Evolutionary conservation across 345 rosid genomes (phyloP), one percentile per base, ranked within the genome.

Genomic region (Lenwebbia sp.): DNA sequence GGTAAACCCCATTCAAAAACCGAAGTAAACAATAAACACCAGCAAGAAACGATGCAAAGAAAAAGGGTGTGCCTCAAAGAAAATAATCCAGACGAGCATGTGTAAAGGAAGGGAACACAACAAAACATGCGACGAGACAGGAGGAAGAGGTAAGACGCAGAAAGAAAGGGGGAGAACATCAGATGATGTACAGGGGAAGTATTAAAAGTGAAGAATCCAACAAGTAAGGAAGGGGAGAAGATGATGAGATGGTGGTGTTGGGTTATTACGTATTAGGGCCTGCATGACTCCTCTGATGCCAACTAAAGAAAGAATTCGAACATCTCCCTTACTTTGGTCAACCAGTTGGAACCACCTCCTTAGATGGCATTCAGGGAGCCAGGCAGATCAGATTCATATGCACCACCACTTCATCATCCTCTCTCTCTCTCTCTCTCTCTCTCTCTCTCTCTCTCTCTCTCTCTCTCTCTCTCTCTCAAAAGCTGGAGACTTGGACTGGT

Each of bases 281-380:
- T 37, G 81, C 81, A 19, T 70, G 81, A 70, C 81, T 70, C 81
- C 81, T 33, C 81, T 70, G 81, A 70, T 70, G 81, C 81, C 81
- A 70, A 70, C 47, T 70, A 70, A 83, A 50, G 52, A 40, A 89
- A 87, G 53, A 54, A n/a, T 41, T 30, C 84, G 41, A 54, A 52
- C 56, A 37, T 70, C 81, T 44, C 22, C 26, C 81, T 50, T 37
- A n/a, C 47, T 37, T 0, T 70, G 25, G 47, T 37, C 81, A 70
- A 37, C 81, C 5, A 50, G 47, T 70, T 70, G 81, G 81, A 70
- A 37, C 81, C 81, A 37, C 7, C 47, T 70, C 40, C 94, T 94
- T 7, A 85, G 90, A 4, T 91, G 89, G 50, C 47, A 90, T 4
- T 86, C 91, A 26, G 81, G 81, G 81, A 70, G 81, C 81, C 81